These are phyloP conservation scores for Botryotinia convoluta DNA, from an alignment of 2,329 filamentous ascomycete species.

Conservation along the genomic window DNA sequence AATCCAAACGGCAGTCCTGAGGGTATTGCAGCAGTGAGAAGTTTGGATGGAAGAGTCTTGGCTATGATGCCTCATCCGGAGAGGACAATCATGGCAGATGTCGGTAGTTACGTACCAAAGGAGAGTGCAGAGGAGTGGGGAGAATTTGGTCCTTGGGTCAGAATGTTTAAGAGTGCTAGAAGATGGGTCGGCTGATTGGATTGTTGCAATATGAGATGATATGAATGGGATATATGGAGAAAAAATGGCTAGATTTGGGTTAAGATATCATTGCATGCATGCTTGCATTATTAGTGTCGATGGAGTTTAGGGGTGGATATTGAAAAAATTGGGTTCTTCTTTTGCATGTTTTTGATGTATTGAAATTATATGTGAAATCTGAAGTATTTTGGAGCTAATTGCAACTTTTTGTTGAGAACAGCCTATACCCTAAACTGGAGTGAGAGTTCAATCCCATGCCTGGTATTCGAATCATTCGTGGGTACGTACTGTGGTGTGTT, in stretches of 20 bases:
- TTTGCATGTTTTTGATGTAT: background rate
- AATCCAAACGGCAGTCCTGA: slow-evolving; percentile 75
- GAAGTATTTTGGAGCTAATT: background rate
- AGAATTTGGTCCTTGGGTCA: slow-evolving; percentile 67
- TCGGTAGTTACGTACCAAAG: slow-evolving; percentile 63
- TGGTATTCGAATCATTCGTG: background rate
- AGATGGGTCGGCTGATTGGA: slow-evolving; percentile 54
- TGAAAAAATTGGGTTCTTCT: background rate
- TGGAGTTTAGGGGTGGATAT: slow-evolving; percentile 4
- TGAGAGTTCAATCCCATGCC: no score
- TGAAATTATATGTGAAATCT: background rate
- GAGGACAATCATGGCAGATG: slow-evolving; percentile 63
- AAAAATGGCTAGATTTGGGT: slow-evolving; percentile 8
- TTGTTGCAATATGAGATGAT: background rate
- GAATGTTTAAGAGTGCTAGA: slow-evolving; percentile 71
- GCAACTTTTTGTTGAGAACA: background rate
- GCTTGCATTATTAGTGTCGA: background rate
- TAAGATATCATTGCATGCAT: slow-evolving; percentile 7
- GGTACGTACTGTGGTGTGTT: background rate
- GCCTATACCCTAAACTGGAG: background rate
- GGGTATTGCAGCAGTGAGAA: slow-evolving; percentile 67
- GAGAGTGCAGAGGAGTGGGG: slow-evolving; percentile 59
- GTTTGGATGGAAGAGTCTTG: slow-evolving; percentile 62
- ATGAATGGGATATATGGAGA: slow-evolving; percentile 4
- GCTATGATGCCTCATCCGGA: slow-evolving; percentile 77